Evolutionary conservation across 2,329 filamentous ascomycete species (phyloP), one percentile per base, ranked within the genome.

Genomic region (Phaeosphaeriaceae sp.): DNA sequence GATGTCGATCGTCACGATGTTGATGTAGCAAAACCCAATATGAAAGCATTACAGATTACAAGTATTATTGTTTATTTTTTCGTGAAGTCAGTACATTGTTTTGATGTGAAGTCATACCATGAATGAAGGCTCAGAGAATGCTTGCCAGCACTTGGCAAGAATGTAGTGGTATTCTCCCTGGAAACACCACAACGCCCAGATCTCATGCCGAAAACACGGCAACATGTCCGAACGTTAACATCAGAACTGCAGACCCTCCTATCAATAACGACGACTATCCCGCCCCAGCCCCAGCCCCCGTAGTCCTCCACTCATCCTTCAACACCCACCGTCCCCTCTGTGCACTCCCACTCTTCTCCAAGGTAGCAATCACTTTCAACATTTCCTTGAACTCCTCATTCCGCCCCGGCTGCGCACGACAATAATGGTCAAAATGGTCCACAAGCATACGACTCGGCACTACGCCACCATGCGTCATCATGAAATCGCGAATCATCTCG

Each of bases 351-450:
- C 79, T 79, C 59, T 76, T 80, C 65, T 90, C 83, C 69, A 96
- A 74, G 45, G 78, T 83, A 1, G 93, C 93, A 63, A 96, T 88
- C 53, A 80, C 80, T 61, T 89, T 86, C 46, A 97, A 76, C 61
- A 91, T 91, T 62, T 83, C 81, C 74, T 92, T 93, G 70, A 97
- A 97, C 70, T 92, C 88, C 15, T 85, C 83, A 17, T 58, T 42
- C 15, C 87, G 87, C 52, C 89, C 83, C 53, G 84, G 82, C 20
- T 81, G 74, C 35, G 85, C 89, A 17, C 82, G 83, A 67, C 91
- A 96, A 64, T 86, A 89, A 12, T 84, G 84, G 72, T 92, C 90
- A 73, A 97, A 97, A 66, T 96, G 91, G 64, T 96, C 89, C 18
- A 96, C 88, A 36, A 97, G 75, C 79, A 91, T 87, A 76, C 95